Conservation (phyloP, 306 rosid species). For the Coriaria nepalensis region DNA sequence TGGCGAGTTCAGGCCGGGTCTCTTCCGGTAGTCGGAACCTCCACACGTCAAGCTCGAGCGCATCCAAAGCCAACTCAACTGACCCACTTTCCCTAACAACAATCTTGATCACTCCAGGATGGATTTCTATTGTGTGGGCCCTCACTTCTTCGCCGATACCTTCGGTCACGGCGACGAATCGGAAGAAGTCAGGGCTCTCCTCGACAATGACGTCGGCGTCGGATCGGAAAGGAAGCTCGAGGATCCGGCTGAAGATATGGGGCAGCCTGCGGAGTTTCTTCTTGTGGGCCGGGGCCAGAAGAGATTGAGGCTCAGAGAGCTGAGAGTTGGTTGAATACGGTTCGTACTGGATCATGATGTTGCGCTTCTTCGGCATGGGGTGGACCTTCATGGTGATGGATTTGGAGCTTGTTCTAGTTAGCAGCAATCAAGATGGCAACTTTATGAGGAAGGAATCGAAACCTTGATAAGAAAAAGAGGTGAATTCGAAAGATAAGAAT, state of each 20-base stretch:
- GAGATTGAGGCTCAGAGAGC: conserved; percentile 35
- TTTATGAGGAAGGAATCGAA: no score
- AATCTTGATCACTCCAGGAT: conserved; percentile 87
- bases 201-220: conserved; percentile 76
- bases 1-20: conserved; percentile 81
- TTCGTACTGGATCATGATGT: conserved; percentile 62
- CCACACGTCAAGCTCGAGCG: conserved; percentile 85
- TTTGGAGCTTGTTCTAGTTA: background rate
- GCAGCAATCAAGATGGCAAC: no score
- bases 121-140: conserved; percentile 74
- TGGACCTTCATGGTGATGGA: conserved; percentile 67
- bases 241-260: conserved; percentile 78
- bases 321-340: conserved; percentile 21
- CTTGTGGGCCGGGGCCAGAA: conserved; percentile 40
- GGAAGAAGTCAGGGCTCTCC: conserved; percentile 71
- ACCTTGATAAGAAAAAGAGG: no score
- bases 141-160: conserved; percentile 35
- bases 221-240: conserved; percentile 87
- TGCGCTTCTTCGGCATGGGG: conserved; percentile 76
- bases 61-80: conserved; percentile 50
- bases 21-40: conserved; percentile 90
- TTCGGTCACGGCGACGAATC: conserved; percentile 65
- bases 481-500: no score
- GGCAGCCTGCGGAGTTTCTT: conserved; percentile 89
- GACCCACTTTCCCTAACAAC: conserved; percentile 66